Base-by-base conservation (phyloP, 1,284 basidiomycete species). In the Pyrrhoderma lamaoense region DNA sequence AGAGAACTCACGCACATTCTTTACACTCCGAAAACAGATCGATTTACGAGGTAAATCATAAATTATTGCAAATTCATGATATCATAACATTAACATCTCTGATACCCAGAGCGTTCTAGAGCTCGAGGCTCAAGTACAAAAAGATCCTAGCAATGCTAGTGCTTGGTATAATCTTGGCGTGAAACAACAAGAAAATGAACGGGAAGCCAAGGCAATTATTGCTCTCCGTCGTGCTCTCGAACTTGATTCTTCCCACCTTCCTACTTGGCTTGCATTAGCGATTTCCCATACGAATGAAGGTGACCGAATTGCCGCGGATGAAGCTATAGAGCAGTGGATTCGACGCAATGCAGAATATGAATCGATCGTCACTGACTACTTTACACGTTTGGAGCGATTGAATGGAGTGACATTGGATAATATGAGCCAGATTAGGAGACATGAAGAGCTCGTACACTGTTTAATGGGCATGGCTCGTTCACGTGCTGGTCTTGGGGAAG, bases 151-250 rank as follows among this genome's bases (percentile, higher is more conserved):
- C 0, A 79, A 89, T 57, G 83, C 89, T 0, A 62, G 69, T 35
- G 85, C 85, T 5, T 99, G 95, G 95, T 93, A 82, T 62, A 80
- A 88, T 54, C 82, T 99, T 42, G 95, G 96, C 22, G 84, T 99
- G 43, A 95, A 93, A 69, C 96, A 99, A 65, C 95, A 99, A 68
- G 95, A 97, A 68, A 97, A 96, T 65, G 95, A 99, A 67, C 83
- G 94, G 19, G 95, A 99, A 68, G 76, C 80, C 19, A 86, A 92
- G 61, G 96, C 95, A 3, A 81, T 99, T 47, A 76, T 85, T 44
- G 96, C 95, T 0, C 76, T 99, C 21, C 75, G 79, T 38, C 85
- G 85, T 54, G 87, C 93, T 1, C 72, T 93, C 43, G 81, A 89
- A 58, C 76, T 98, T 18, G 87, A 96, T 58, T 83, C 89, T 1